Evolutionary conservation across 805 yeast species (phyloP).

Genomic region (Spathaspora passalidarum): DNA sequence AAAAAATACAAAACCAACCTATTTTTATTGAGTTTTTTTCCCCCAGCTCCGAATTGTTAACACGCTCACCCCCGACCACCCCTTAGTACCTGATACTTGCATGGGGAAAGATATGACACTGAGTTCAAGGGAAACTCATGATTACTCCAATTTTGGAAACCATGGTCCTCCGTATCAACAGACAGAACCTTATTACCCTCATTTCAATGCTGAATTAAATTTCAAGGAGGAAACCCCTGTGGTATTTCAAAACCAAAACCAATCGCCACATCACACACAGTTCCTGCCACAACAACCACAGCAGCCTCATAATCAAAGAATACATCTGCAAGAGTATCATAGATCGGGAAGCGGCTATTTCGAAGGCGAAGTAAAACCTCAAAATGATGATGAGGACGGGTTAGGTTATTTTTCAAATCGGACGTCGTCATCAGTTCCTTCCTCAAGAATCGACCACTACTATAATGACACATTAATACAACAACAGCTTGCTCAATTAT

Average conservation of each 20-base stretch:
- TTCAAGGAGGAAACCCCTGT: background rate
- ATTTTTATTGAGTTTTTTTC: background rate
- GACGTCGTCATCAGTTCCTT: constrained; percentile 6
- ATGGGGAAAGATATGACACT: background rate
- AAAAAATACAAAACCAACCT: background rate
- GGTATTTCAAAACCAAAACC: background rate
- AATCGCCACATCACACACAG: background rate
- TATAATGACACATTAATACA: constrained; percentile 4
- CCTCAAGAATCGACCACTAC: constrained; percentile 4
- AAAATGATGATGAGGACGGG: background rate
- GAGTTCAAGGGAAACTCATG: background rate
- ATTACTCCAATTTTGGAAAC: background rate
- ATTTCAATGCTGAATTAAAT: background rate
- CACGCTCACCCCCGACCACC: background rate
- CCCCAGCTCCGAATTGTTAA: background rate
- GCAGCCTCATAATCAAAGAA: background rate
- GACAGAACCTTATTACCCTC: background rate
- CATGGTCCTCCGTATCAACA: background rate
- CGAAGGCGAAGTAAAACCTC: background rate
- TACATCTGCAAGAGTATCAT: background rate
- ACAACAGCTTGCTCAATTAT: constrained; percentile 1
- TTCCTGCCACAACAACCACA: background rate
- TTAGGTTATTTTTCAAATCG: constrained; percentile 5
- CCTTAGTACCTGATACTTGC: background rate
- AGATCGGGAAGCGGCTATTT: background rate